phyloP scores from a whole-genome alignment of 1,284 basidiomycete genomes.

The Macrocystidia cucumis region DNA sequence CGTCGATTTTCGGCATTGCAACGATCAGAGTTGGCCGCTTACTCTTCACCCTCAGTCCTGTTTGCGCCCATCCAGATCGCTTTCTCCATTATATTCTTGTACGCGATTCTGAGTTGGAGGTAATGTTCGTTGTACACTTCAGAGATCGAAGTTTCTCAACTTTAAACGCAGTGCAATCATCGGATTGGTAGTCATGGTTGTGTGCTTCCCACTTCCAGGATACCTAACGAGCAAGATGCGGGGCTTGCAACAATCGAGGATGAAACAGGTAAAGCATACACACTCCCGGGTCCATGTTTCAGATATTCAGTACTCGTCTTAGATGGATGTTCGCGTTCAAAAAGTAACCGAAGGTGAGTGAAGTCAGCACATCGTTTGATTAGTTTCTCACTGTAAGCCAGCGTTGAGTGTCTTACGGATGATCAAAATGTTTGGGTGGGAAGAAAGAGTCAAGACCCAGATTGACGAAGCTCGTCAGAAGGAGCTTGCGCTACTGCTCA shows the following conservation, averaged over 20 bases:
- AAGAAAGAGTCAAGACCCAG: conserved; percentile 42
- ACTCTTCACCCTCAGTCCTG: no score
- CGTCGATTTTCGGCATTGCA: no score
- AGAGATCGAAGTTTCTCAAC: neutral
- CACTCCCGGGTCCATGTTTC: no score
- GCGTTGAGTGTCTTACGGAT: conserved; percentile 47
- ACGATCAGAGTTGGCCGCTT: no score
- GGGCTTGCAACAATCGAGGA: conserved; percentile 17
- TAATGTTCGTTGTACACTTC: conserved; percentile 3
- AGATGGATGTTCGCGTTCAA: conserved; percentile 23
- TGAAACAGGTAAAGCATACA: conserved; percentile 29
- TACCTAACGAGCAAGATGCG: conserved; percentile 22
- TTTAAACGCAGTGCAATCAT: conserved; percentile 31
- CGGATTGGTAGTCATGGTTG: conserved; percentile 42
- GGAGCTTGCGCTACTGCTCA: conserved; percentile 43
- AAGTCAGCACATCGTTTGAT: conserved; percentile 1
- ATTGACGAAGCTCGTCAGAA: conserved; percentile 47
- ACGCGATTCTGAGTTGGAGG: conserved; percentile 32
- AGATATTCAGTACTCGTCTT: no score
- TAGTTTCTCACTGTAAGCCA: conserved; percentile 14
- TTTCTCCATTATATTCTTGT: conserved; percentile 25
- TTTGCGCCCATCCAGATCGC: conserved; percentile 30
- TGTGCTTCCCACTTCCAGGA: conserved; percentile 41
- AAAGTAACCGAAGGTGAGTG: conserved; percentile 32
- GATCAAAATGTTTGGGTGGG: conserved; percentile 72